Percentiles rank a stretch among this genome's conserved stretches.
Conservation (phyloP, 805 yeast genomes). For the Kodamaea hsintzibuensis region DNA sequence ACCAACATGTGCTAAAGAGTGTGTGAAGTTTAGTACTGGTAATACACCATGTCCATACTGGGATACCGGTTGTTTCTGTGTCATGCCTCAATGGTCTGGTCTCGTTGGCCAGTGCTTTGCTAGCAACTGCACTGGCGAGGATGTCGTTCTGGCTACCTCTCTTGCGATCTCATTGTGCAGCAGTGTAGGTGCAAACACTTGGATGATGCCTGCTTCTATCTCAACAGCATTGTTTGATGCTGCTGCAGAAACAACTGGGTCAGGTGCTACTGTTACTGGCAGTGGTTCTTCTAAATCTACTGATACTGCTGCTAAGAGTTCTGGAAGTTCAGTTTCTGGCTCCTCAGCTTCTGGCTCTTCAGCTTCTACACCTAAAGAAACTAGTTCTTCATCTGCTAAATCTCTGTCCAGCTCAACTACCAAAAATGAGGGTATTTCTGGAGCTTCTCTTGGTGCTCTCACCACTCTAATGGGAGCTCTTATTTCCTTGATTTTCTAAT, state of each 20-base stretch:
- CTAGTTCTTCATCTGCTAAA: too few species aligned
- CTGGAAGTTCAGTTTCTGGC: too few species aligned
- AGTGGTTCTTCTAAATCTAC: too few species aligned
- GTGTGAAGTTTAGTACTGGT: constrained; percentile 37
- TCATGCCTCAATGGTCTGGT: constrained; percentile 49
- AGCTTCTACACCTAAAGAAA: too few species aligned
- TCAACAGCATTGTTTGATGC: constrained; percentile 30
- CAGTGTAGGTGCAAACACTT: constrained; percentile 42
- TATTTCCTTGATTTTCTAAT: too few species aligned
- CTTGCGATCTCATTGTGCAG: constrained; percentile 44
- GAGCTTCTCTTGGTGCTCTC: too few species aligned
- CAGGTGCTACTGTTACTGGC: too few species aligned
- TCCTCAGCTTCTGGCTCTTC: too few species aligned
- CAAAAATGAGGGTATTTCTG: too few species aligned
- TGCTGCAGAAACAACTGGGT: constrained; percentile 12
- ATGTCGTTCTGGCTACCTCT: constrained; percentile 38
- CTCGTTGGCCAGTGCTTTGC: constrained; percentile 46
- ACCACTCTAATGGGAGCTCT: too few species aligned
- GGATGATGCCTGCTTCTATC: constrained; percentile 48
- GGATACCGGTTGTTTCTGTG: constrained; percentile 54
- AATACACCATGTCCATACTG: constrained; percentile 54
- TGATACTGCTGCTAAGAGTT: too few species aligned
- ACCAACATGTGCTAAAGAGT: constrained; percentile 45
- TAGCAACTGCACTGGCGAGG: constrained; percentile 35
- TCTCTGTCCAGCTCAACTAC: too few species aligned